phyloP scores from a whole-genome alignment of 345 rosid species.

The thale cress (Arabidopsis thaliana) region TAIR10.1 NC_003071.7:19506001-19506500 shows the following conservation, averaged over 20 bases:
- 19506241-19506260: constrained; percentile 66
- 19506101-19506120: too few species aligned
- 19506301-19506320: constrained; percentile 64
- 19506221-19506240: constrained; percentile 57
- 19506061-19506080: constrained; percentile 52
- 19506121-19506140: background rate
- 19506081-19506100: background rate
- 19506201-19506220: constrained; percentile 58
- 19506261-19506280: constrained; percentile 56
- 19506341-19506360: constrained; percentile 55
- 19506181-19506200: constrained; percentile 63
- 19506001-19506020: constrained; percentile 58
- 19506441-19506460: constrained; percentile 63
- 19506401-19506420: constrained; percentile 38
- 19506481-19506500: constrained; percentile 48
- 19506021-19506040: constrained; percentile 67
- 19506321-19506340: constrained; percentile 57
- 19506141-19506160: constrained; percentile 62
- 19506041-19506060: constrained; percentile 49
- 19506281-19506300: constrained; percentile 41
- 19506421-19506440: constrained; percentile 64
- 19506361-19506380: constrained; percentile 61
- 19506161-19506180: constrained; percentile 60
- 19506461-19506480: constrained; percentile 38
- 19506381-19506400: constrained; percentile 57